Percentiles rank a stretch among this genome's conserved stretches.
Evolutionary conservation across 202 grass and related monocot genomes (phyloP).

Genomic region (Eragrostis tef): DNA sequence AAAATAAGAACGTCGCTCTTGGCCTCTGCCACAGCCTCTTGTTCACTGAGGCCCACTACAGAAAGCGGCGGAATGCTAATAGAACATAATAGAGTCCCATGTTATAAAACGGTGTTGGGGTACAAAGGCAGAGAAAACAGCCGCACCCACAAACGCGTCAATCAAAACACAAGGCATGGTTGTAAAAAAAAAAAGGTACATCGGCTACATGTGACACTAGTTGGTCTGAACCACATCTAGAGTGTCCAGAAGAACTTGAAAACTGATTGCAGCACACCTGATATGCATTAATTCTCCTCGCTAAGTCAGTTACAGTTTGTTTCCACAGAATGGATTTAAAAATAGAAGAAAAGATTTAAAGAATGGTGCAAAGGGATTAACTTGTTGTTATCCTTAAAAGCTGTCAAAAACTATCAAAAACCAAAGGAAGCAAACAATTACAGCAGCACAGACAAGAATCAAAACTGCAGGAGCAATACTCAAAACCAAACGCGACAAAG

Average conservation of each 20-base stretch:
- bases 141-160: not conserved
- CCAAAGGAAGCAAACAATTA: not conserved
- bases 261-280: not conserved
- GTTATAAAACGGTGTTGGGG: conserved; percentile 21
- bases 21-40: conserved; percentile 71
- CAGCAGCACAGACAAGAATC: not conserved
- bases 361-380: not conserved
- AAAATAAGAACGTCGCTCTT: conserved; percentile 79
- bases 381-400: not conserved
- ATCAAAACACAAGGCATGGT: not conserved
- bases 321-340: not conserved
- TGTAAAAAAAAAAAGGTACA: not conserved
- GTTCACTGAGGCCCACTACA: conserved; percentile 85
- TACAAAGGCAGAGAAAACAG: not conserved
- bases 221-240: not conserved
- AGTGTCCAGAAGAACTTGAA: not conserved
- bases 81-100: conserved; percentile 18
- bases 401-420: not conserved
- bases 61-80: conserved; percentile 84
- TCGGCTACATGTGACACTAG: not conserved
- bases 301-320: not conserved
- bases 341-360: not conserved
- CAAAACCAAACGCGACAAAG: not conserved
- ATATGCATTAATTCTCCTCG: not conserved
- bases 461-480: not conserved